Evolutionary conservation across 768 basidiomycete genomes (phyloP).

Genomic region (Clitopilus passeckerianus): DNA sequence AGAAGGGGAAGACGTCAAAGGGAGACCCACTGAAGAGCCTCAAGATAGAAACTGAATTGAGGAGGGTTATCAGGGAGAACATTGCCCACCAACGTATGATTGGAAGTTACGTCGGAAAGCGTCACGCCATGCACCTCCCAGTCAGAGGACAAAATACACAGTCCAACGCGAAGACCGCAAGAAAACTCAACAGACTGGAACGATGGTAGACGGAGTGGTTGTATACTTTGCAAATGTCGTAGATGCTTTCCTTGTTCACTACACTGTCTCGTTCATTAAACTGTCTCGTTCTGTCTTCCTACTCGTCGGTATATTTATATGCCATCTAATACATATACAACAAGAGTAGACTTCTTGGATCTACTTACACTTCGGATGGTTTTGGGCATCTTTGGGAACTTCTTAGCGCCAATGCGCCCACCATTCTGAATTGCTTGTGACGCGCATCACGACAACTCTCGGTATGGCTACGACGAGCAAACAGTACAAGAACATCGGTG

Average conservation of each 20-base stretch:
- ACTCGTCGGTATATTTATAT: background rate
- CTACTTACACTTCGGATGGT: background rate
- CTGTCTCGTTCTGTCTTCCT: background rate
- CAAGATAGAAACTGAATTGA: conserved; percentile 85
- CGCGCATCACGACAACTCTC: conserved; percentile 5
- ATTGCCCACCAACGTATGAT: conserved; percentile 92
- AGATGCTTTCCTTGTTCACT: too few species aligned
- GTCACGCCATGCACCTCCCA: conserved; percentile 91
- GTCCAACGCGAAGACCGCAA: conserved; percentile 87
- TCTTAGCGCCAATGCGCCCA: background rate
- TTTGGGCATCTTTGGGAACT: background rate
- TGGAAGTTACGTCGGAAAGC: conserved; percentile 88
- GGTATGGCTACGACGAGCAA: conserved; percentile 71
- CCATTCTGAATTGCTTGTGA: conserved; percentile 3
- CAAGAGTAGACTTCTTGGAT: background rate
- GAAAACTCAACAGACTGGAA: conserved; percentile 83
- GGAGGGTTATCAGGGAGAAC: conserved; percentile 79
- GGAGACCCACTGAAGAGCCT: conserved; percentile 67
- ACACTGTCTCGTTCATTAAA: too few species aligned
- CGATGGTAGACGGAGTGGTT: conserved; percentile 30
- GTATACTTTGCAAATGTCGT: background rate
- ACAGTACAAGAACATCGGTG: conserved; percentile 84
- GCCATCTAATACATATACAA: background rate
- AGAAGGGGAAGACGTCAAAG: conserved; percentile 14
- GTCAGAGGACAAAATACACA: conserved; percentile 94